phyloP scores from a whole-genome alignment of 805 yeast species.

The Saccharomycopsis sp. region DNA sequence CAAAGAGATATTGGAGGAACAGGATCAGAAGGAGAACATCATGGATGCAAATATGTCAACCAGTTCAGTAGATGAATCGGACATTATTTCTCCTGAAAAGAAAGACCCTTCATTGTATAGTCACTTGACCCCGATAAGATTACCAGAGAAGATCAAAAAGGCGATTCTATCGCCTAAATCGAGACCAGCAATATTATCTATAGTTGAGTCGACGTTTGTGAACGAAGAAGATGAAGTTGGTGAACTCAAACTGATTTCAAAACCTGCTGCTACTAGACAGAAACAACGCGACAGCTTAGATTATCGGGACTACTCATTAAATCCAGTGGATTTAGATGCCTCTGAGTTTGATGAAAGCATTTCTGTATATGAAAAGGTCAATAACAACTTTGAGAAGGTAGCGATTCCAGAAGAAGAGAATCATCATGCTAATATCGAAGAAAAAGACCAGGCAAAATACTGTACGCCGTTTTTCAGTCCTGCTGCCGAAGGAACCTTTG shows the following conservation, averaged over 20 bases:
- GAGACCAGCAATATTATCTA: neutral
- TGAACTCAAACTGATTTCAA: neutral
- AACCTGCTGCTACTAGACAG: neutral
- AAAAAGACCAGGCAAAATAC: neutral
- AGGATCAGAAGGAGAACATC: neutral
- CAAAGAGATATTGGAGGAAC: neutral
- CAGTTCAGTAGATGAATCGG: slow-evolving; percentile 17
- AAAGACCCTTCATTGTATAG: slow-evolving; percentile 20
- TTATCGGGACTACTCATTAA: slow-evolving; percentile 14
- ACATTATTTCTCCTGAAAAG: slow-evolving; percentile 19
- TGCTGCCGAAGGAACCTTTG: slow-evolving; percentile 8
- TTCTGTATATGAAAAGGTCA: slow-evolving; percentile 12
- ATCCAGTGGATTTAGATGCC: slow-evolving; percentile 20
- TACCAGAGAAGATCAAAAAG: slow-evolving; percentile 1
- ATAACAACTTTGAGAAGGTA: neutral
- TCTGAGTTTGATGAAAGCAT: slow-evolving; percentile 20
- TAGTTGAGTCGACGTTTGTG: neutral
- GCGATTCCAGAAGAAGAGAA: neutral
- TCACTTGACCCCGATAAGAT: slow-evolving; percentile 12
- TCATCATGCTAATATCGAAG: neutral
- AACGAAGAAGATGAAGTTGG: neutral
- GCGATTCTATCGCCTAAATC: neutral
- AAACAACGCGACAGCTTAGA: slow-evolving; percentile 11
- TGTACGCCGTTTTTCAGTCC: slow-evolving; percentile 14
- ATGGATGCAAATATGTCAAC: neutral